Evolutionary conservation across 164 flowering plant species (phyloP), one percentile per base, ranked within the genome.

Genomic region (Pachysandra terminalis): DNA sequence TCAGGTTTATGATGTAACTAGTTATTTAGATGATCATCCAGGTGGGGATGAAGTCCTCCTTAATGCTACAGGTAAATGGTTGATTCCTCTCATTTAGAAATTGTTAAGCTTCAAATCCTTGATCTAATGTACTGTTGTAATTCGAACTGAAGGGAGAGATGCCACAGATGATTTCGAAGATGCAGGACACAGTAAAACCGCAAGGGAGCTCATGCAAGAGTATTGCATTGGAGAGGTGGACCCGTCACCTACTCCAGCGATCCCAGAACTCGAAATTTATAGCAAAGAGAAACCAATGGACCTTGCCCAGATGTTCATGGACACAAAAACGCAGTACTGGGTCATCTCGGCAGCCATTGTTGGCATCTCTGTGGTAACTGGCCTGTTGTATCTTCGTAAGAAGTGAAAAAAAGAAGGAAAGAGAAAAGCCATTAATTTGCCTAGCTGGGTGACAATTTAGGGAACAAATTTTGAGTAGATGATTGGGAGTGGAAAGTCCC

Each of bases 111-210:
- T 7, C 3, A 24, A 61, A 35, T 32, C 40, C 55, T 64, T 56
- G 41, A 68, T 26, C 22, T 66, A 56, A 71, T 54, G 23, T 23
- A 35, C 16, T 51, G 1, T 25, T 32, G 41, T 19, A 40, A 61
- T 37, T 32, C 61, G 19, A 7, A 35, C 61, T 78, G 72, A 26
- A 94, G 98, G 92, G 19, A 87, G 78, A 79, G 98, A 95, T 70
- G 97, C 97, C 19, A 89, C 88, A 8, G 96, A 95, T 51, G 97
- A 89, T 10, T 95, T 95, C 64, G 92, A 95, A 75, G 98, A 91
- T 75, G 96, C 91, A 0, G 98, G 98, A 9, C 98, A 95, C 66
- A 89, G 98, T 82, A 73, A 85, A 71, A 68, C 60, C 17, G 97
- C 97, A 7, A 85, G 84, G 70, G 89, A 89, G 69, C 84, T 81